Conservation (phyloP, 75 land plant species). For the Picea sitchensis region DNA sequence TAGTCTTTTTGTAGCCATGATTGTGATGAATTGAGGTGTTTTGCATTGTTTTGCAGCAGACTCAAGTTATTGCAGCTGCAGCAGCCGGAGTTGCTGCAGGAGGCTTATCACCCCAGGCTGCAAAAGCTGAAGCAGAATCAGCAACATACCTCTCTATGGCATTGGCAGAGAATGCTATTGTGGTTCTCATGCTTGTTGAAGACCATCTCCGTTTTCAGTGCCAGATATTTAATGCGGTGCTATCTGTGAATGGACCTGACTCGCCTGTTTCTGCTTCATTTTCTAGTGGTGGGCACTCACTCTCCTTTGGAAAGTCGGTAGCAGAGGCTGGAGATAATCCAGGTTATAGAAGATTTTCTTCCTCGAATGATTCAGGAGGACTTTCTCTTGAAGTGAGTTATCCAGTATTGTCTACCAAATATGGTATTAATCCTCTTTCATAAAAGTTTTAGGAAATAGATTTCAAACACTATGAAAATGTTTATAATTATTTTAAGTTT, state of each 20-base stretch:
- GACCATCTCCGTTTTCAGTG: conserved; percentile 95
- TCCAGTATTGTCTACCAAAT: too few species aligned
- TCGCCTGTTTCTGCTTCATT: conserved; percentile 44
- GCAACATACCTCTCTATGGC: conserved; percentile 95
- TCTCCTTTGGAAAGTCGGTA: conserved; percentile 16
- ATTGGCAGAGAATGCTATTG: conserved; percentile 97
- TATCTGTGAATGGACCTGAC: conserved; percentile 23
- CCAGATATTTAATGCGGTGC: conserved; percentile 52
- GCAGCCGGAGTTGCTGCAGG: conserved; percentile 99
- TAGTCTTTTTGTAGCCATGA: background rate
- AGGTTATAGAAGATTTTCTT: conserved; percentile 29
- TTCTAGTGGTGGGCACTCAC: conserved; percentile 30
- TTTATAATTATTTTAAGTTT: too few species aligned
- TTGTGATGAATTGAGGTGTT: conserved; percentile 1
- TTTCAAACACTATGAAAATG: too few species aligned
- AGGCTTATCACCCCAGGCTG: conserved; percentile 82
- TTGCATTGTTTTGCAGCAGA: conserved; percentile 49
- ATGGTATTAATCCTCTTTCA: too few species aligned
- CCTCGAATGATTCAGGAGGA: conserved; percentile 50
- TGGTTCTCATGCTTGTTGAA: conserved; percentile 97
- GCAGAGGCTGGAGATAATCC: conserved; percentile 33
- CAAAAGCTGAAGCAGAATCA: conserved; percentile 91
- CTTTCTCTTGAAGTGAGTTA: conserved; percentile 78
- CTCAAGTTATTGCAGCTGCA: conserved; percentile 98
- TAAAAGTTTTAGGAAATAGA: too few species aligned